A percentile compares a stretch with the other conserved stretches of the same genome.
Evolutionary conservation across 257 asterid genomes (phyloP).

Genomic region (Oldenlandia corymbosa): DNA sequence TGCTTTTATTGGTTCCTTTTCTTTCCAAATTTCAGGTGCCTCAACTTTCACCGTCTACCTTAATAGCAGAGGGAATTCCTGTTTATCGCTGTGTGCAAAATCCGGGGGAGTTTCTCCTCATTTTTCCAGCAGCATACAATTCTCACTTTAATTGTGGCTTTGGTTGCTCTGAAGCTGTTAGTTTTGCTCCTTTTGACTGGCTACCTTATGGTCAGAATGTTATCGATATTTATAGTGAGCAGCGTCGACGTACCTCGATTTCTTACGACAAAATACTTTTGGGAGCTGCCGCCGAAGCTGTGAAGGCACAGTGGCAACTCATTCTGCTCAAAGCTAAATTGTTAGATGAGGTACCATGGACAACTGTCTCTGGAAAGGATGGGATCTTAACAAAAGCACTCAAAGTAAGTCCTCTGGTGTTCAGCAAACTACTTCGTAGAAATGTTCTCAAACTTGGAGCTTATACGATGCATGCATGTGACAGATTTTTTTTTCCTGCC

Average conservation of each 20-base stretch:
- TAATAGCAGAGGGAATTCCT: constrained; percentile 62
- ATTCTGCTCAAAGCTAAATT: constrained; percentile 16
- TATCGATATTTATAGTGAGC: constrained; percentile 50
- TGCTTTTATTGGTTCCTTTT: constrained; percentile 15
- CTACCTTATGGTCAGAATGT: constrained; percentile 63
- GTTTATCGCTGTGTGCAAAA: constrained; percentile 77
- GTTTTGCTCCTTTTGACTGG: constrained; percentile 89
- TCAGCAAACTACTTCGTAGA: not conserved
- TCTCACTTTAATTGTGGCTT: constrained; percentile 69
- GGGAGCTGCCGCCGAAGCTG: constrained; percentile 65
- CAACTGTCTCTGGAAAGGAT: constrained; percentile 33
- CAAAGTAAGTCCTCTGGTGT: constrained; percentile 45
- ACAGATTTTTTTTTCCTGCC: not conserved
- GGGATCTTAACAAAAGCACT: constrained; percentile 58
- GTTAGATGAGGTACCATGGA: constrained; percentile 34
- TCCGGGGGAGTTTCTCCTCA: constrained; percentile 54
- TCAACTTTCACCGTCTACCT: constrained; percentile 63
- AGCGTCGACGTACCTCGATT: constrained; percentile 45
- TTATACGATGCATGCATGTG: not conserved
- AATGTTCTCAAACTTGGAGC: not conserved
- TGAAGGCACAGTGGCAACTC: constrained; percentile 42
- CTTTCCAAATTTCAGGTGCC: constrained; percentile 40
- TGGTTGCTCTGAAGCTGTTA: constrained; percentile 59
- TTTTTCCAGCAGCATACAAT: constrained; percentile 73
- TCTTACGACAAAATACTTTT: constrained; percentile 68